A percentile compares a stretch with the other conserved stretches of the same genome.
Evolutionary conservation across 805 yeast genomes (phyloP).

Genomic region (Lachancea sp.): DNA sequence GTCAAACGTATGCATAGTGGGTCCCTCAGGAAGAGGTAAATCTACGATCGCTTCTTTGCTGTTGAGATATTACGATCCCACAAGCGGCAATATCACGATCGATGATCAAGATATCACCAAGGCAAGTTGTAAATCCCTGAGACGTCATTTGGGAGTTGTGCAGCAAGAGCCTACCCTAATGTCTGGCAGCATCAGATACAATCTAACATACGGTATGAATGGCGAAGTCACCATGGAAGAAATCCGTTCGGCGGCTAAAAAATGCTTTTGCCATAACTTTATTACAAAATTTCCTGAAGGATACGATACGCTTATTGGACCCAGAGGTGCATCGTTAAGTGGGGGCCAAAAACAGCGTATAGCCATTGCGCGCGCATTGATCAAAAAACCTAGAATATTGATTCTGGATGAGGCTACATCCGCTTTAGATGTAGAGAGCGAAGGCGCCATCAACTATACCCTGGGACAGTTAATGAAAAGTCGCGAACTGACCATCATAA

Average conservation of each 20-base stretch:
- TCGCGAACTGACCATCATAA: slow-evolving; percentile 66
- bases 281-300: slow-evolving; percentile 57
- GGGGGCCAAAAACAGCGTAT: slow-evolving; percentile 91
- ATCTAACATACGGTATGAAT: slow-evolving; percentile 61
- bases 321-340: slow-evolving; percentile 64
- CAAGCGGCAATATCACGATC: slow-evolving; percentile 42
- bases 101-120: slow-evolving; percentile 47
- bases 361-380: slow-evolving; percentile 77
- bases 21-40: slow-evolving; percentile 89
- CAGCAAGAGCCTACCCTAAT: slow-evolving; percentile 73
- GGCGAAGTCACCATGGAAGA: slow-evolving; percentile 56
- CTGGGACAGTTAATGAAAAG: slow-evolving; percentile 55
- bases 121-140: slow-evolving; percentile 45
- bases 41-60: slow-evolving; percentile 67
- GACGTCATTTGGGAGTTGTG: slow-evolving; percentile 62
- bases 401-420: slow-evolving; percentile 88
- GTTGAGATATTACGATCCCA: slow-evolving; percentile 47
- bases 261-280: slow-evolving; percentile 55
- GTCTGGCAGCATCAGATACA: slow-evolving; percentile 76
- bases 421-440: slow-evolving; percentile 69
- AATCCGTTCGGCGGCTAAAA: slow-evolving; percentile 41
- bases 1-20: slow-evolving; percentile 69
- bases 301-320: slow-evolving; percentile 58
- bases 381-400: slow-evolving; percentile 66
- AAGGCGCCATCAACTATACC: slow-evolving; percentile 74